These are phyloP conservation scores for Fusarium proliferatum DNA, from an alignment of 2,329 filamentous ascomycete genomes.

Conservation along the genomic window DNA sequence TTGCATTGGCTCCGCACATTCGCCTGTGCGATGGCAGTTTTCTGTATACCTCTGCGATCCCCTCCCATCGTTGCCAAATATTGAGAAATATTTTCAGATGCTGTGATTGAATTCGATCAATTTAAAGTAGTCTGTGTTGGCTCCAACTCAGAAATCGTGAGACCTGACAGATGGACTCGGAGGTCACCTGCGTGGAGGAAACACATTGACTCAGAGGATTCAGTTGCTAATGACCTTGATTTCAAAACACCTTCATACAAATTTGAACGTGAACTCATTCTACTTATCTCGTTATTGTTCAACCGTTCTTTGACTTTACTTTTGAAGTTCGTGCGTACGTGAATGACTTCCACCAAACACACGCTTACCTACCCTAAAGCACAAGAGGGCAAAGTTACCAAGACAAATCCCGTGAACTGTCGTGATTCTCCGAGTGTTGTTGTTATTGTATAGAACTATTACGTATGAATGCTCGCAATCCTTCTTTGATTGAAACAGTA, in stretches of 20 bases:
- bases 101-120: background rate
- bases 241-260: accelerated
- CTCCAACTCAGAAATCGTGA: background rate
- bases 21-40: background rate
- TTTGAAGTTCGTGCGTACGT: background rate
- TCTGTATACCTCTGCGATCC: background rate
- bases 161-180: background rate
- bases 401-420: background rate
- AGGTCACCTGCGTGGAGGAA: background rate
- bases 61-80: accelerated
- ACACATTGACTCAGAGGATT: background rate
- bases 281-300: background rate
- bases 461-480: no score
- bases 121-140: background rate
- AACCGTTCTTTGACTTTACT: background rate
- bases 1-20: background rate
- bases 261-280: background rate
- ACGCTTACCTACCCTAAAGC: background rate
- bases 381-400: background rate
- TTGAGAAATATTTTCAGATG: background rate
- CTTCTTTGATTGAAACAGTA: background rate
- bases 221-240: background rate
- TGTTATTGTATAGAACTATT: background rate
- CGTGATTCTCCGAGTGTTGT: background rate
- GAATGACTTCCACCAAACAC: background rate